Evolutionary conservation across 2,329 filamentous ascomycete genomes (phyloP), one percentile per base, ranked within the genome.

Genomic region (Sporothrix pseudoabietina): DNA sequence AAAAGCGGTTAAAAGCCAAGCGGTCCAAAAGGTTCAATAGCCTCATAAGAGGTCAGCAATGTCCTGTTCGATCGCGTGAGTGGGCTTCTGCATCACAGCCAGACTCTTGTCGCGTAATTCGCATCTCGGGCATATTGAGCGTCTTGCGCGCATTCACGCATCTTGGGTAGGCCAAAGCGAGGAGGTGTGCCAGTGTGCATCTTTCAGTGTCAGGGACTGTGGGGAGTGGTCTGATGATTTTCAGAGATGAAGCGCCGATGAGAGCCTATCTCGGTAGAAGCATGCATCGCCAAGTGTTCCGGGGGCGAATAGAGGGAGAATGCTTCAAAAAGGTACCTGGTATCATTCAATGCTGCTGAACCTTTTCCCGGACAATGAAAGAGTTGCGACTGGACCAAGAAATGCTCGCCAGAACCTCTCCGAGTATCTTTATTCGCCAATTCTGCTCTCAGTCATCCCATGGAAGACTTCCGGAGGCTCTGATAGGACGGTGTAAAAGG

Each of bases 361-460:
- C 14, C 4, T 49, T 14, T 19, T 54, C 5, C 49, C 16, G 4
- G 52, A 7, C n/a, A 3, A n/a, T 26, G 22, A 26, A 26, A 22
- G 3, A 9, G 52, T 30, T 55, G 52, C 52, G 52, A 55, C 22
- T 30, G 22, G 52, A 4, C 9, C 2, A 55, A 55, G 52, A 19
- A 61, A 61, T 14, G 26, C 14, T 8, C 39, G 7, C 61, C n/a
- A 39, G 61, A 65, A 65, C 9, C 19, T 26, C n/a, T 47, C 61
- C 39, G n/a, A n/a, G 9, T 19, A 65, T 65, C 35, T 41, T 35
- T 26, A 65, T 65, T 65, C 59, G 59, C 9, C 35, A 44, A 65
- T 9, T 22, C 26, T 55, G 52, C 19, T 14, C 61, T 65, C 61
- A 47, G 61, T 30, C 61, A 65, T 65, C 35, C n/a, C 61, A 65